Conservation (phyloP, 1,284 basidiomycete species). For the Chondrostereum purpureum region DNA sequence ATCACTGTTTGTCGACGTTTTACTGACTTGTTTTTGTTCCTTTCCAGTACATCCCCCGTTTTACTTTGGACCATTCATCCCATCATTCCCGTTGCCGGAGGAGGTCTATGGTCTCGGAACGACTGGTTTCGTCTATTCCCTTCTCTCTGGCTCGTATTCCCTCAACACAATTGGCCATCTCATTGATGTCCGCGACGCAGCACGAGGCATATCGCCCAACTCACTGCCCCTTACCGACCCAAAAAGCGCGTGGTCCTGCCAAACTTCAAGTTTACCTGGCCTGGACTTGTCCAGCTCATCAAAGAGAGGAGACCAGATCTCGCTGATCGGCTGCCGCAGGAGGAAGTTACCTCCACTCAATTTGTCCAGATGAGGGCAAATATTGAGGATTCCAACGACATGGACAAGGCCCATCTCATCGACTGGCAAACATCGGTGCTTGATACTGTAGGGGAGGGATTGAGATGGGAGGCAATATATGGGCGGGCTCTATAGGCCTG, state of each 20-base stretch:
- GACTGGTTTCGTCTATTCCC: too few species aligned
- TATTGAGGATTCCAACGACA: too few species aligned
- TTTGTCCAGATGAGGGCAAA: too few species aligned
- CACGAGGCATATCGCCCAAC: conserved; percentile 6
- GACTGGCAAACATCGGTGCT: too few species aligned
- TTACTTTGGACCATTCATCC: not conserved
- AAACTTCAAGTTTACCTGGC: conserved; percentile 4
- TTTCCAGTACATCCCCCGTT: not conserved
- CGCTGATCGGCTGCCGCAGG: conserved; percentile 7
- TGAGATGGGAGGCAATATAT: too few species aligned
- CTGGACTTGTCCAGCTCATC: conserved; percentile 4
- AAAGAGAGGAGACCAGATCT: conserved; percentile 7
- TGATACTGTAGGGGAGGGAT: too few species aligned
- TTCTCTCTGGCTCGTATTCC: conserved; percentile 3
- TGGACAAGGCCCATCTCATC: too few species aligned
- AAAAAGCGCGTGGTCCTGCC: conserved; percentile 5
- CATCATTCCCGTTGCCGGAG: too few species aligned
- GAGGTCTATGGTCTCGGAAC: too few species aligned
- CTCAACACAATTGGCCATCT: conserved; percentile 6
- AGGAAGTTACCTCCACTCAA: too few species aligned
- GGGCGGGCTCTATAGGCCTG: too few species aligned
- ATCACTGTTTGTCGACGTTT: not conserved
- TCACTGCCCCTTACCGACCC: conserved; percentile 4
- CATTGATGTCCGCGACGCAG: conserved; percentile 10
- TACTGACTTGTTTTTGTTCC: not conserved